Base-by-base conservation (phyloP, 768 basidiomycete species). In the Trametes gibbosa region DNA sequence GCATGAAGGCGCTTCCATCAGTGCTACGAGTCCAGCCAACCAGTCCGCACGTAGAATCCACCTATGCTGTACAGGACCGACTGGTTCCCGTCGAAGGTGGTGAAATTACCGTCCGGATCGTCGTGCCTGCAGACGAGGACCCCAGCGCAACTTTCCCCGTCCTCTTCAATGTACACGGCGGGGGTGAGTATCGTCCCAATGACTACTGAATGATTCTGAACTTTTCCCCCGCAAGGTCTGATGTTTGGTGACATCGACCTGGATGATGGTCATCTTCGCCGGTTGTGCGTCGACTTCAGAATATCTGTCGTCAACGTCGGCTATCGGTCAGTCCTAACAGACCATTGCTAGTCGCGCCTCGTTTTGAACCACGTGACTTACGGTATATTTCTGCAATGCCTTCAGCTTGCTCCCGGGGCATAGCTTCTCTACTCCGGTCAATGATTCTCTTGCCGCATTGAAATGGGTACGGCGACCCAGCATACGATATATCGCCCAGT, bases 381-480 rank as follows among this genome's bases (percentile, higher is more conserved):
- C 37, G 6, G 17, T 4, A 17, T 21, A 7, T 21, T 51, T 37
- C 4, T 37, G 19, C 1, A 40, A 10, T n/a, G 8, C 16, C 39
- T 13, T 10, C 47, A 68, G 70, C 41, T 63, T 68, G 5, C 67
- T 67, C 2, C 70, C 70, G 2, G 70, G 70, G 50, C 53, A 67
- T 51, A 63, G 58, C 12, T 70, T 66, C 52, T 65, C 65, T 8
- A 59, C 53, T 10, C 51, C 48, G 5, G 21, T 65, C n/a, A 59
- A 68, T n/a, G 70, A 70, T 47, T 59, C 53, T 23, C 61, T 53
- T 17, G 58, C 64, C 3, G 65, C 70, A 27, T 25, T 71, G n/a
- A 66, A 66, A 67, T 67, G 67, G 66, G 66, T 65, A 40, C 10
- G 55, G 37, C 25, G 10, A 1, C 19, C 19, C 3, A 13, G 21